Conservation (phyloP, 2,329 filamentous ascomycete species). For the Claviceps maximensis region DNA sequence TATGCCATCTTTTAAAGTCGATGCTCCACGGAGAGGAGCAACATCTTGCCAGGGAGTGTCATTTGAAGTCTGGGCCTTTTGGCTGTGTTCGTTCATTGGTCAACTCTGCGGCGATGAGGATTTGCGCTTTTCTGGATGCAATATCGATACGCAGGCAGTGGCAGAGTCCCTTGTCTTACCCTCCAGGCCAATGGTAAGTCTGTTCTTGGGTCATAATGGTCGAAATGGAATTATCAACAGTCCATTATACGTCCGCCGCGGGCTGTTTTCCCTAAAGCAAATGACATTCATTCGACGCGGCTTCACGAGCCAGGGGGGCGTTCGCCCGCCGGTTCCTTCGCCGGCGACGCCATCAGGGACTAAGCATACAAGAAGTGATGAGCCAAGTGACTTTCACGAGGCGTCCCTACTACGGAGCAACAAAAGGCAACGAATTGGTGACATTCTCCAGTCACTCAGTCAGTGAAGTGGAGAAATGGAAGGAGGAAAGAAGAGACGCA, state of each 20-base stretch:
- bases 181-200: constrained; percentile 23
- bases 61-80: constrained; percentile 29
- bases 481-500: constrained; percentile 2
- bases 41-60: constrained; percentile 21
- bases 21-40: constrained; percentile 16
- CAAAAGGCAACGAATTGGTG: constrained; percentile 22
- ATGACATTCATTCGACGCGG: constrained; percentile 21
- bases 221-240: constrained; percentile 20
- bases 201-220: constrained; percentile 25
- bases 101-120: constrained; percentile 24
- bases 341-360: constrained; percentile 6
- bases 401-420: constrained; percentile 14
- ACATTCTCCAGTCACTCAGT: constrained; percentile 16
- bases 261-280: constrained; percentile 20
- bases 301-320: constrained; percentile 1
- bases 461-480: neutral
- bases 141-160: constrained; percentile 16
- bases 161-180: constrained; percentile 25
- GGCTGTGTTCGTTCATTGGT: constrained; percentile 27
- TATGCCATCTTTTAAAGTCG: constrained; percentile 17
- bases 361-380: constrained; percentile 4
- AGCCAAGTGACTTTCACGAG: constrained; percentile 9
- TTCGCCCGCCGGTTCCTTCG: neutral
- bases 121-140: constrained; percentile 12
- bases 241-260: constrained; percentile 23